These are phyloP conservation scores for Taphrina communis DNA, from an alignment of 1,139 yeast genomes.

Conservation along the genomic window DNA sequence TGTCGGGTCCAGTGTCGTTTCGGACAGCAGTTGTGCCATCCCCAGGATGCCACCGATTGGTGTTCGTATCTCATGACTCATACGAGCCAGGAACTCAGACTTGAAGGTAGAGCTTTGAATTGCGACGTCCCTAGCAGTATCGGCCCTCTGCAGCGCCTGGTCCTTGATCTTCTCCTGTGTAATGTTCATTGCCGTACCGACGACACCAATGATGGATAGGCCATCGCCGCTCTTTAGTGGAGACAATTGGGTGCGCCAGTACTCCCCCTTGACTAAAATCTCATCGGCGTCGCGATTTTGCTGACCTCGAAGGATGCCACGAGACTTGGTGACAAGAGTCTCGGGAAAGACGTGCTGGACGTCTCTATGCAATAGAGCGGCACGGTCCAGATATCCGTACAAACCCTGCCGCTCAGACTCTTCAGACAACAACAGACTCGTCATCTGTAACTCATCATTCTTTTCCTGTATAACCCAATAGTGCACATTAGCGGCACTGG, in stretches of 20 bases:
- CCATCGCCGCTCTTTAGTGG: constrained; percentile 10
- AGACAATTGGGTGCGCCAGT: constrained; percentile 24
- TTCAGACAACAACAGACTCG: constrained; percentile 22
- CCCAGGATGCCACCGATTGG: constrained; percentile 93
- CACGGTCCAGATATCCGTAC: constrained; percentile 25
- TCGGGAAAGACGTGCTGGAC: constrained; percentile 15
- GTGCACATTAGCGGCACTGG: constrained; percentile 23
- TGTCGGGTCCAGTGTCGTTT: constrained; percentile 83
- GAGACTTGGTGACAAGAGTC: constrained; percentile 3
- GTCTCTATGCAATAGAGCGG: constrained; percentile 6
- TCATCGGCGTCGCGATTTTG: constrained; percentile 15
- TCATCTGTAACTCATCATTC: neutral
- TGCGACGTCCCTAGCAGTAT: constrained; percentile 88
- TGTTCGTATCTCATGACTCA: constrained; percentile 90
- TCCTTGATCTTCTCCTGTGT: constrained; percentile 25
- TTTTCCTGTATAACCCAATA: constrained; percentile 28
- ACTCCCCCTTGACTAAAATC: constrained; percentile 8
- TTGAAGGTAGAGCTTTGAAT: constrained; percentile 89
- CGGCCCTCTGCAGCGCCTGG: constrained; percentile 27
- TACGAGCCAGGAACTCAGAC: constrained; percentile 86
- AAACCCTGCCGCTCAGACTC: constrained; percentile 1
- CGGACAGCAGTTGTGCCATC: constrained; percentile 86
- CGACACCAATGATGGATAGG: constrained; percentile 1
- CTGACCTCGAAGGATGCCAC: constrained; percentile 4
- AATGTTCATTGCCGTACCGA: constrained; percentile 25